A percentile compares a stretch with the other conserved stretches of the same genome.
Conservation (phyloP, 208 protist genomes). For the Crithidia fasciculata region DNA sequence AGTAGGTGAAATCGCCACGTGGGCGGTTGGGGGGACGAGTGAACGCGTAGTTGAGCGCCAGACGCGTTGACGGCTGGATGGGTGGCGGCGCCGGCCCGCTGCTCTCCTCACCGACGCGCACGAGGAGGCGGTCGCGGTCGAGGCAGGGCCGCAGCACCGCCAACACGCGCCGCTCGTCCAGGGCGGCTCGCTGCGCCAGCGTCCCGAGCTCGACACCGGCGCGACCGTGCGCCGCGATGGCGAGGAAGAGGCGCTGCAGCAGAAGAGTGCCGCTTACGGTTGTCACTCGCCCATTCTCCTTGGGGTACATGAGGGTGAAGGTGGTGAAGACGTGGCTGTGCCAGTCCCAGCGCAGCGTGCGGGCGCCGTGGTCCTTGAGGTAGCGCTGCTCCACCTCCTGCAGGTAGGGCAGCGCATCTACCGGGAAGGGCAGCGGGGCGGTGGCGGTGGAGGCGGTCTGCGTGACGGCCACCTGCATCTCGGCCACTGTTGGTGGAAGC, state of each 20-base stretch:
- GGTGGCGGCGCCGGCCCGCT: not conserved
- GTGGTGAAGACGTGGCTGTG: conserved; percentile 25
- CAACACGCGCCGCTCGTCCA: conserved; percentile 6
- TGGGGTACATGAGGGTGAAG: conserved; percentile 42
- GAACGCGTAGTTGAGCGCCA: conserved; percentile 45
- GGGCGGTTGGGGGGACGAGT: conserved; percentile 17
- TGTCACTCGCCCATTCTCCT: conserved; percentile 19
- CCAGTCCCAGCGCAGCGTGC: conserved; percentile 43
- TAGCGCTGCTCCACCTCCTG: conserved; percentile 25
- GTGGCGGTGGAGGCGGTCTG: conserved; percentile 1
- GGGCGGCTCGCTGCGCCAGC: conserved; percentile 39
- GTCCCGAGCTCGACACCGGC: conserved; percentile 25
- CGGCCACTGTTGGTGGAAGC: conserved; percentile 9
- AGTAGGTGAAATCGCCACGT: conserved; percentile 39
- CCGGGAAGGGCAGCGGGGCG: conserved; percentile 39
- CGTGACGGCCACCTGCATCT: conserved; percentile 5
- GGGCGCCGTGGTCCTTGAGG: conserved; percentile 11
- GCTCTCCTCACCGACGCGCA: conserved; percentile 3
- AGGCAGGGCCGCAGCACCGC: conserved; percentile 21
- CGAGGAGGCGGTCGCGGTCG: conserved; percentile 31
- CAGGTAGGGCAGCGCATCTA: conserved; percentile 24
- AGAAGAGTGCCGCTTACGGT: conserved; percentile 45
- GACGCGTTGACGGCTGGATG: conserved; percentile 13
- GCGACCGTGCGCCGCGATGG: conserved; percentile 35
- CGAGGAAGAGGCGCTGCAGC: conserved; percentile 45